These are phyloP conservation scores for Butyriboletus loyo DNA, from an alignment of 768 basidiomycete genomes.

Conservation along the genomic window DNA sequence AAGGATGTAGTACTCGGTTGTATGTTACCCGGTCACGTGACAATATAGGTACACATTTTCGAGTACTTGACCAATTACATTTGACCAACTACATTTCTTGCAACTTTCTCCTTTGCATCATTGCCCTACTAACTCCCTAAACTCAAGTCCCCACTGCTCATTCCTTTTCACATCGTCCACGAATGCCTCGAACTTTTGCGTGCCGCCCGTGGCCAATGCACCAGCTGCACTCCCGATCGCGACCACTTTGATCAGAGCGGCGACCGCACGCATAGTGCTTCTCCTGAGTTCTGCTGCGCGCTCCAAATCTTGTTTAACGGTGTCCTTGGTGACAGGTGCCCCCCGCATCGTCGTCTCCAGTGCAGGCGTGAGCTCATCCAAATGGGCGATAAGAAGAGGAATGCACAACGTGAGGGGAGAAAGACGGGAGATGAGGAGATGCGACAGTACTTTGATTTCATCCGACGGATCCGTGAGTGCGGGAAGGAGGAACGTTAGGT, in stretches of 20 bases:
- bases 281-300: constrained; percentile 87
- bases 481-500: constrained; percentile 75
- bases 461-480: constrained; percentile 89
- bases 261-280: constrained; percentile 84
- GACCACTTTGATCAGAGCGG: constrained; percentile 74
- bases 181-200: constrained; percentile 68
- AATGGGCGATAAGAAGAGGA: constrained; percentile 48
- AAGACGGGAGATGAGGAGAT: constrained; percentile 92
- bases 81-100: background rate
- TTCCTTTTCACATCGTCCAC: constrained; percentile 72
- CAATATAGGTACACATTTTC: background rate
- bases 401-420: constrained; percentile 59
- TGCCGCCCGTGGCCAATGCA: constrained; percentile 21
- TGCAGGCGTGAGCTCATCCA: constrained; percentile 81
- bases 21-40: background rate
- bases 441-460: constrained; percentile 95
- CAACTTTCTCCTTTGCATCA: constrained; percentile 6
- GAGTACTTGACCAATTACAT: background rate
- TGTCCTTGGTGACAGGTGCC: constrained; percentile 86
- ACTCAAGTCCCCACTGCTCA: constrained; percentile 64
- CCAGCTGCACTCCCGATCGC: constrained; percentile 54
- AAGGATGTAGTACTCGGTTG: background rate
- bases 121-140: constrained; percentile 36
- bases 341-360: constrained; percentile 91
- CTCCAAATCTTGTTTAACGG: constrained; percentile 90